These are phyloP conservation scores for Clavispora carvajalis DNA, from an alignment of 805 yeast genomes.

Conservation along the genomic window DNA sequence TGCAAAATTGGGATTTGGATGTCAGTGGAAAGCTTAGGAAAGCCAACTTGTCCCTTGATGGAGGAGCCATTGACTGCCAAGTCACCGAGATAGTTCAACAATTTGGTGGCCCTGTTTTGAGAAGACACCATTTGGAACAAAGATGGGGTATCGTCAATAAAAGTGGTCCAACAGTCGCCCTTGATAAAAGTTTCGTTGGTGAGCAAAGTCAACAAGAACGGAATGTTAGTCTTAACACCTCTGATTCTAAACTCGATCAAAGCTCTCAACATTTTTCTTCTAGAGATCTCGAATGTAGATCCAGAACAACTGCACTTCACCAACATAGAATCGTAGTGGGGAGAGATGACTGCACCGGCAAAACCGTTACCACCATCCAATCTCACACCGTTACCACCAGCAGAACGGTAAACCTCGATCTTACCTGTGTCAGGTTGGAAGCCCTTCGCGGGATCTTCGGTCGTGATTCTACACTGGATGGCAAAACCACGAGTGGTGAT, in stretches of 20 bases:
- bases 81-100: slow-evolving; percentile 87
- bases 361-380: slow-evolving; percentile 98
- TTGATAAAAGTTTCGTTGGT: slow-evolving; percentile 82
- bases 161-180: slow-evolving; percentile 96
- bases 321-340: slow-evolving; percentile 97
- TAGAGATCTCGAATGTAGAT: slow-evolving; percentile 90
- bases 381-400: slow-evolving; percentile 99
- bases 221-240: slow-evolving; percentile 98
- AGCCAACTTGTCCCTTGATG: slow-evolving; percentile 91
- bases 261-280: slow-evolving; percentile 97
- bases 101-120: slow-evolving; percentile 94
- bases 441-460: slow-evolving; percentile 94
- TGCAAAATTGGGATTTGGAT: slow-evolving; percentile 72
- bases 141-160: slow-evolving; percentile 96
- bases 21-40: slow-evolving; percentile 73
- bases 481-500: slow-evolving; percentile 97
- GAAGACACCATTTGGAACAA: slow-evolving; percentile 92
- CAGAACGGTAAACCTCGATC: slow-evolving; percentile 94
- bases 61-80: slow-evolving; percentile 94
- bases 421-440: slow-evolving; percentile 99
- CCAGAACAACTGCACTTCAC: slow-evolving; percentile 98
- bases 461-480: slow-evolving; percentile 97
- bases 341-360: slow-evolving; percentile 94
- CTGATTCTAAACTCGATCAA: slow-evolving; percentile 96
- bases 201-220: slow-evolving; percentile 85